These are phyloP conservation scores for Solanum sejunctum DNA, from an alignment of 257 asterid species.

Conservation along the genomic window DNA sequence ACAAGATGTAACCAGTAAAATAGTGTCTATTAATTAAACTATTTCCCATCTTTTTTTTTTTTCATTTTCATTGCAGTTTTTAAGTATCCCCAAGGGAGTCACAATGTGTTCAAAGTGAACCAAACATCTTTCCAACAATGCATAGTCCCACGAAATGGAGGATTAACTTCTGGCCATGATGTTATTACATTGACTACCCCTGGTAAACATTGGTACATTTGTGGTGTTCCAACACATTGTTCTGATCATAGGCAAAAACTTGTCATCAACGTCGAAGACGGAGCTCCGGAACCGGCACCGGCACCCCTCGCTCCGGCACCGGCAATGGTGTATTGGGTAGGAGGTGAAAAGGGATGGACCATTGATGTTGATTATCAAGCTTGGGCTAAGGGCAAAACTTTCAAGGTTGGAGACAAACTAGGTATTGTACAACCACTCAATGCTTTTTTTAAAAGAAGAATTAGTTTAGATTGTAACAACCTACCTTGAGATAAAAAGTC, in stretches of 20 bases:
- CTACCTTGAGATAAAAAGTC: too few relatives aligned
- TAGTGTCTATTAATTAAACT: too few relatives aligned
- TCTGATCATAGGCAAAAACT: background rate
- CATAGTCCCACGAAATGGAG: background rate
- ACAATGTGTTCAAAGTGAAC: conserved; percentile 3
- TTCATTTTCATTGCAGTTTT: background rate
- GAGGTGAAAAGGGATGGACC: background rate
- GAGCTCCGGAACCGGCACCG: background rate
- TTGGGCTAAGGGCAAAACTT: background rate
- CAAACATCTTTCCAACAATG: background rate
- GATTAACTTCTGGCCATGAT: conserved; percentile 2
- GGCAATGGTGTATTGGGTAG: background rate
- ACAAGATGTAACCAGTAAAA: too few relatives aligned
- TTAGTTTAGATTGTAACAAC: too few relatives aligned
- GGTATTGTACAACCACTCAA: background rate
- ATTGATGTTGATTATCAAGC: background rate
- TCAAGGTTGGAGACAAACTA: conserved; percentile 4
- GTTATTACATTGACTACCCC: background rate
- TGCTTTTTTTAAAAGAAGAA: too few relatives aligned
- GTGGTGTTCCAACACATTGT: conserved; percentile 6
- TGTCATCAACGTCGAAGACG: conserved; percentile 2
- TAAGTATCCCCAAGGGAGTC: background rate
- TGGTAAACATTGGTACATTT: conserved; percentile 15
- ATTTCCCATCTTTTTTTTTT: background rate
- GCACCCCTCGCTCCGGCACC: background rate